Conservation (phyloP, 2,329 filamentous ascomycete species). For the Claviceps sp. region DNA sequence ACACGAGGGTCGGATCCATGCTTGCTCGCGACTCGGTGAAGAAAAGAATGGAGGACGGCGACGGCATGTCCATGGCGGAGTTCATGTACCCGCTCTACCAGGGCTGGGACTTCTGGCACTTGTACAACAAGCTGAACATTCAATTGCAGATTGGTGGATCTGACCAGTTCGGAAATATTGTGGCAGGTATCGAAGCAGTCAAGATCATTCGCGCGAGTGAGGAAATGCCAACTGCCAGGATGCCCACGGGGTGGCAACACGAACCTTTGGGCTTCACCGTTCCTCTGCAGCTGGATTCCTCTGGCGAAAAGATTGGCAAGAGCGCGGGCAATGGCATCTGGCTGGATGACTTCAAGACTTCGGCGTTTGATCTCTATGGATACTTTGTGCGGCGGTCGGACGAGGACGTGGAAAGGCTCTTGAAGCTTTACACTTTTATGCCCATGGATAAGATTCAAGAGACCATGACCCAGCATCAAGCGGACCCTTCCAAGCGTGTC, state of each 20-base stretch:
- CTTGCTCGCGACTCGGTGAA: conserved; percentile 83
- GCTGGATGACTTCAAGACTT: conserved; percentile 73
- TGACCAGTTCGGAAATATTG: conserved; percentile 94
- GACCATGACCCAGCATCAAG: conserved; percentile 53
- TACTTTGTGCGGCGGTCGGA: conserved; percentile 81
- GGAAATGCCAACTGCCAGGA: conserved; percentile 26
- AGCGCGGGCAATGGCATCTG: conserved; percentile 88
- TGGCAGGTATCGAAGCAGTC: conserved; percentile 75
- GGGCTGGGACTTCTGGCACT: conserved; percentile 90
- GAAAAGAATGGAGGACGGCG: conserved; percentile 66
- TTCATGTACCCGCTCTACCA: conserved; percentile 90
- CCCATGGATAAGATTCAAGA: conserved; percentile 53
- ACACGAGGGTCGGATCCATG: conserved; percentile 73
- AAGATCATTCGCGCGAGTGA: conserved; percentile 55
- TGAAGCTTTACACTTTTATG: conserved; percentile 86
- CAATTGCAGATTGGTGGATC: conserved; percentile 89
- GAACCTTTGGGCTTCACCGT: conserved; percentile 78
- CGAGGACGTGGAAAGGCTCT: conserved; percentile 62
- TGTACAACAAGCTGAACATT: conserved; percentile 53
- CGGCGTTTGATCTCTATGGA: conserved; percentile 73
- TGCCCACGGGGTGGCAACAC: conserved; percentile 30
- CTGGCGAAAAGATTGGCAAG: conserved; percentile 89
- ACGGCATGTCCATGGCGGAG: conserved; percentile 89
- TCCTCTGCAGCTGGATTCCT: conserved; percentile 72
- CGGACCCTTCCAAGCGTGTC: conserved; percentile 55